Percentiles rank a stretch among this genome's conserved stretches.
Evolutionary conservation across 257 asterid genomes (phyloP).

Genomic region (Schizonepeta tenuifolia): DNA sequence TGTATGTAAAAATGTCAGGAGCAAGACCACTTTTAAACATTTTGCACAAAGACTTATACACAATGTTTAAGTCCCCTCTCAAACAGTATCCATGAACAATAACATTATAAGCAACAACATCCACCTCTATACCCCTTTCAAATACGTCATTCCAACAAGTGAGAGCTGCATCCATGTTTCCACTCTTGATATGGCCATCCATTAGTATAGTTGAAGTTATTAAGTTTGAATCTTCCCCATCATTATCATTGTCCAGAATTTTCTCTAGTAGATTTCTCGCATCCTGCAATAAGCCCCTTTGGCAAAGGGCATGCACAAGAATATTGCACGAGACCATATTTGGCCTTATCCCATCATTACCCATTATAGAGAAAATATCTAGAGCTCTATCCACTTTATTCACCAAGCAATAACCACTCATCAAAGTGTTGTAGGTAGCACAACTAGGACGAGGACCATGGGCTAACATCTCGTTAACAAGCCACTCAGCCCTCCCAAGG

Average conservation of each 20-base stretch:
- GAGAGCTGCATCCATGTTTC: slow-evolving; percentile 59
- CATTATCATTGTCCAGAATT: slow-evolving; percentile 52
- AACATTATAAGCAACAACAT: slow-evolving; percentile 80
- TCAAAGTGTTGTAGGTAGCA: slow-evolving; percentile 81
- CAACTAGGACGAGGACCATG: slow-evolving; percentile 76
- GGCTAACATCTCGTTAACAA: slow-evolving; percentile 62
- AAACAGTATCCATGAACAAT: slow-evolving; percentile 63
- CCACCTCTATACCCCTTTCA: slow-evolving; percentile 46
- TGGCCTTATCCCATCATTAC: slow-evolving; percentile 56
- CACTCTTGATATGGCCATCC: slow-evolving; percentile 76
- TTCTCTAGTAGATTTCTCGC: slow-evolving; percentile 59
- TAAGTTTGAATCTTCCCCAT: slow-evolving; percentile 44
- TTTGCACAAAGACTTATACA: slow-evolving; percentile 47
- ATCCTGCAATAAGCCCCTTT: slow-evolving; percentile 59
- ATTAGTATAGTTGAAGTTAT: slow-evolving; percentile 74
- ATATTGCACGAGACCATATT: slow-evolving; percentile 79
- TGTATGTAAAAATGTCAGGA: slow-evolving; percentile 73
- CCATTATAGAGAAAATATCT: slow-evolving; percentile 64
- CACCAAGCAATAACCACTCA: slow-evolving; percentile 68
- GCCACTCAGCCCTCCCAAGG: slow-evolving; percentile 66
- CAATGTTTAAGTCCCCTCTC: slow-evolving; percentile 51
- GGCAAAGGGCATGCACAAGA: slow-evolving; percentile 76
- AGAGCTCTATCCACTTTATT: slow-evolving; percentile 67
- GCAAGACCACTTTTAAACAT: slow-evolving; percentile 73
- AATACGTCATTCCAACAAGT: slow-evolving; percentile 55